Base-by-base conservation (phyloP, 371 early-diverging fungal species). In the Apophysomyces trapeziformis region DNA sequence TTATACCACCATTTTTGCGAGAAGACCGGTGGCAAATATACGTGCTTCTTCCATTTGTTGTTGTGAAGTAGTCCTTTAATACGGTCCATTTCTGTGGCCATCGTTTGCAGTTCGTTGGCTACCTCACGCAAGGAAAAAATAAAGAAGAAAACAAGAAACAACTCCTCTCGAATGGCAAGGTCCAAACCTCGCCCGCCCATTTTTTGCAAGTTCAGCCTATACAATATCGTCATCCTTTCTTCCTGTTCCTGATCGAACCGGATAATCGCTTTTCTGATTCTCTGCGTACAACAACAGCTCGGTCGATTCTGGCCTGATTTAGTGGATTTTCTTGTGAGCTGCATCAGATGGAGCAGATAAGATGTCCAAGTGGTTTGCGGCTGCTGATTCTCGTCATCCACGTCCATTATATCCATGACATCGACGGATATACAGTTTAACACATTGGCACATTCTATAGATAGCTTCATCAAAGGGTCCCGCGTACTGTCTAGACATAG, bases 131-230 rank as follows among this genome's bases (percentile, higher is more conserved):
- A 66, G 0, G 87, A 84, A 61, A 87, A 87, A 12, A 89, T 73
- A 46, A 87, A 89, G 64, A 86, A 89, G 59, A 89, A 89, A n/a
- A 89, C 87, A 59, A 89, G 69, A 58, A 87, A 89, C 4, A 86
- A 63, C 46, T 89, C 89, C 63, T 89, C 87, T 5, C 86, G 77
- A 26, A 84, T 82, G 8, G 85, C 86, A 0, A 86, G 67, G 64
- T 86, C 86, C 60, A 87, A 50, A 1, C 76, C 64, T 6, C 73
- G 54, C 67, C 69, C 69, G 9, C 75, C 79, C 0, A 75, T 67
- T 38, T 79, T 78, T 9, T 76, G 72, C 11, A 68, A 59, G 37
- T 83, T 78, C n/a, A 80, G 59, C 5, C 82, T 74, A 18, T 80
- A 78, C 35, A 83, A 35, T 14, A 65, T 69, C 11, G 71, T 72